Conservation (phyloP, 2,329 filamentous ascomycete genomes). For the Diaporthe amygdali region DNA sequence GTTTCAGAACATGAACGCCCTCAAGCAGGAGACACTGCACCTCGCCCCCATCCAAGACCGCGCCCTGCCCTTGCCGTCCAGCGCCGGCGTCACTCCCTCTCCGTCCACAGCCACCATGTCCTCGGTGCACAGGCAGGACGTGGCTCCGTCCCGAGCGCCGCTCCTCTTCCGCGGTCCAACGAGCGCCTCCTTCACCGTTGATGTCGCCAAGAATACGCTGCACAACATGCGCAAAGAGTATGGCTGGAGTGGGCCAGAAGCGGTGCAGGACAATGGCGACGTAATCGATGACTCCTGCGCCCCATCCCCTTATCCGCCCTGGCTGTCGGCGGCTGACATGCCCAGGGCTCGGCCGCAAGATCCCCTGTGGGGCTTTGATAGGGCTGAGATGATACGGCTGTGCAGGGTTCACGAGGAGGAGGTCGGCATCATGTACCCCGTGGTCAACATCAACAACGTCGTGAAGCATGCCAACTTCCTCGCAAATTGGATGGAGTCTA, state of each 20-base stretch:
- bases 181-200: conserved; percentile 82
- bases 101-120: conserved; percentile 49
- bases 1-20: conserved; percentile 71
- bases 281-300: conserved; percentile 39
- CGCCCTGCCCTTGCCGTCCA: conserved; percentile 40
- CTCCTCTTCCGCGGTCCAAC: conserved; percentile 83
- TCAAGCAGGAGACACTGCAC: conserved; percentile 62
- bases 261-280: conserved; percentile 64
- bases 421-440: conserved; percentile 89
- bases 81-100: conserved; percentile 42
- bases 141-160: conserved; percentile 54
- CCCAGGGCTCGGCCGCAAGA: conserved; percentile 53
- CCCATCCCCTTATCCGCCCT: conserved; percentile 39
- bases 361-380: conserved; percentile 78
- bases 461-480: conserved; percentile 73
- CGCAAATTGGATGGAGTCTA: conserved; percentile 71
- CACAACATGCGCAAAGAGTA: conserved; percentile 68
- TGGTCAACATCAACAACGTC: conserved; percentile 75
- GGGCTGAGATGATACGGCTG: conserved; percentile 80
- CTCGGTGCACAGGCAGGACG: conserved; percentile 48
- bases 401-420: conserved; percentile 87
- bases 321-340: conserved; percentile 20
- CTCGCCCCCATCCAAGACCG: conserved; percentile 50
- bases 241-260: conserved; percentile 73
- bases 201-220: conserved; percentile 84